These are phyloP conservation scores for Pythium dissotocum DNA, from an alignment of 352 stramenopile genomes.

Conservation along the genomic window DNA sequence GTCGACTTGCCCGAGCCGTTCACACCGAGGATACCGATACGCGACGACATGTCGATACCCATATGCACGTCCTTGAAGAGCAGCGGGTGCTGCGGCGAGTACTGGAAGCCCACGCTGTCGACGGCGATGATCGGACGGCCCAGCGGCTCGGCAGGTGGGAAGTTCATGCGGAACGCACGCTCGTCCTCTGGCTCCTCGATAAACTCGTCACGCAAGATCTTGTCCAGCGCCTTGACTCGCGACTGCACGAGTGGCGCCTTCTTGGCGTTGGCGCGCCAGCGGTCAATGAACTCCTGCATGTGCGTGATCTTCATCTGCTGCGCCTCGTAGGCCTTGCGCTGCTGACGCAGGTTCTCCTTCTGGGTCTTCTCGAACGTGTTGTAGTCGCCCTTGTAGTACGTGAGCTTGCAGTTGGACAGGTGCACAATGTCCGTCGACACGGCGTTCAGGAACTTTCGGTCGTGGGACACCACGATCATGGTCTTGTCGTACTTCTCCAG, in stretches of 20 bases:
- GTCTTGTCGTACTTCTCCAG: constrained; percentile 92
- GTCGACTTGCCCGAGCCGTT: constrained; percentile 96
- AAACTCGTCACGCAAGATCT: constrained; percentile 82
- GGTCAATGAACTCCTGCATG: constrained; percentile 91
- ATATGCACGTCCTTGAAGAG: constrained; percentile 94
- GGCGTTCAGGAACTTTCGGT: constrained; percentile 96
- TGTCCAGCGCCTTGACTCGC: constrained; percentile 93
- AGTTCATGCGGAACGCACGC: constrained; percentile 93
- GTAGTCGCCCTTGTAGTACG: constrained; percentile 95
- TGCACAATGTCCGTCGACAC: constrained; percentile 96
- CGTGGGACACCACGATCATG: constrained; percentile 95
- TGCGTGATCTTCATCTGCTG: constrained; percentile 91
- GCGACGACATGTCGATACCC: constrained; percentile 94
- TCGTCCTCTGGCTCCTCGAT: constrained; percentile 94
- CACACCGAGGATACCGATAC: constrained; percentile 92
- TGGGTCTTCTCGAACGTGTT: constrained; percentile 95
- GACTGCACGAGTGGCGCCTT: constrained; percentile 95
- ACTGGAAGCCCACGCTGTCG: constrained; percentile 86
- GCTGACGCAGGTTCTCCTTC: constrained; percentile 93
- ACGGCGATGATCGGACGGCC: constrained; percentile 95
- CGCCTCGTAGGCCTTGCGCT: constrained; percentile 88
- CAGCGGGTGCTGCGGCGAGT: constrained; percentile 53
- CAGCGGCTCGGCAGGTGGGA: constrained; percentile 94
- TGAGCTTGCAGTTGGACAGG: constrained; percentile 91
- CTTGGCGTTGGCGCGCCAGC: constrained; percentile 50